Percentiles rank a stretch among this genome's conserved stretches.
Evolutionary conservation across 2,329 filamentous ascomycete species (phyloP).

Genomic region (Cercospora citrullina): DNA sequence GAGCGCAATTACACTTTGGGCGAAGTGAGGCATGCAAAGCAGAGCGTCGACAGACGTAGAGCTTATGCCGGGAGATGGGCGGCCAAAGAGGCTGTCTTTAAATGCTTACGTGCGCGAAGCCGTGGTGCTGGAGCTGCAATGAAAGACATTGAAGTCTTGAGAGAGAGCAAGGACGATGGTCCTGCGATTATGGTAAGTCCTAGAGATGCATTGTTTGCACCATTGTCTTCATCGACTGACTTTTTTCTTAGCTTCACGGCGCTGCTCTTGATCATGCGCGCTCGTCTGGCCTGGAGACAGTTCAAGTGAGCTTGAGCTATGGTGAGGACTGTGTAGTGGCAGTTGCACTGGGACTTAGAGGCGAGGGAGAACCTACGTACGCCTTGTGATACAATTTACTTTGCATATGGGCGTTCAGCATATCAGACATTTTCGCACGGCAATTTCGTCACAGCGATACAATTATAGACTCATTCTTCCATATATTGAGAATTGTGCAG

Average conservation of each 20-base stretch:
- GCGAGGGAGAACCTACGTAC: not conserved
- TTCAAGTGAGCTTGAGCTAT: not conserved
- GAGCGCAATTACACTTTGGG: not conserved
- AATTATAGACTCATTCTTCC: not conserved
- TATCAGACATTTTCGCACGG: not conserved
- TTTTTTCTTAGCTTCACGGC: not conserved
- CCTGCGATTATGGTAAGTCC: not conserved
- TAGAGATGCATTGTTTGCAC: not conserved
- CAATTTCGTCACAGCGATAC: not conserved
- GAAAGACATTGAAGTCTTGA: not conserved
- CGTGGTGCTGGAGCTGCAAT: not conserved
- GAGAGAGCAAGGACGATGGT: not conserved
- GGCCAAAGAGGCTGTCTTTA: not conserved
- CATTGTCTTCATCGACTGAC: not conserved
- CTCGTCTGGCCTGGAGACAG: not conserved
- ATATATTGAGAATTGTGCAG: not conserved
- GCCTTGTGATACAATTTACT: not conserved
- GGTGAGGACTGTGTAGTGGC: not conserved
- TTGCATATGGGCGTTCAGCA: not conserved
- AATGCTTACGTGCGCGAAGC: not conserved
- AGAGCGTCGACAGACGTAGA: not conserved
- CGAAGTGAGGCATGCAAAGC: not conserved
- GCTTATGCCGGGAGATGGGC: not conserved
- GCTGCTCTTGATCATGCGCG: not conserved
- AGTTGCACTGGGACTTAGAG: not conserved